phyloP scores from a whole-genome alignment of 2,329 filamentous ascomycete species.

The Botryotinia narcissicola region DNA sequence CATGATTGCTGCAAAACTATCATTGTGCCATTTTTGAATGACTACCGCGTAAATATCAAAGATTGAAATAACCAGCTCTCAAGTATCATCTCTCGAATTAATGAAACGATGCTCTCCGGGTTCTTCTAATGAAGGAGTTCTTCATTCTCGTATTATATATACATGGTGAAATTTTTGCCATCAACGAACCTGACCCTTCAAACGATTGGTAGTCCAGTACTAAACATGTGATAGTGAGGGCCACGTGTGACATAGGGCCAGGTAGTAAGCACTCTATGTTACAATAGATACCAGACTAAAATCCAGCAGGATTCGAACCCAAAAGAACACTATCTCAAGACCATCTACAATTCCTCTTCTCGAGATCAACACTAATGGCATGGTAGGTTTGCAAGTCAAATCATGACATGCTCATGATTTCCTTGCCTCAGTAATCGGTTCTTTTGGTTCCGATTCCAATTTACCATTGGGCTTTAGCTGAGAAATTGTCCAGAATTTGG shows the following conservation, averaged over 20 bases:
- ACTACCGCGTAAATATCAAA: not conserved
- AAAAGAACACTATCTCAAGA: not conserved
- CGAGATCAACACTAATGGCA: not conserved
- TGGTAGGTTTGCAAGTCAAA: not conserved
- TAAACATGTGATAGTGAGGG: not conserved
- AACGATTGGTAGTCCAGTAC: not conserved
- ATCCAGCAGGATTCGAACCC: not conserved
- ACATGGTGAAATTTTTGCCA: not conserved
- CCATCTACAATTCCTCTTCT: not conserved
- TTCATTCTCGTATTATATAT: not conserved
- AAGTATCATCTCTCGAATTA: not conserved
- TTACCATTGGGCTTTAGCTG: not conserved
- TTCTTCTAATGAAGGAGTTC: not conserved
- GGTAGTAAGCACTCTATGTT: not conserved
- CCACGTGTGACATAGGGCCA: not conserved
- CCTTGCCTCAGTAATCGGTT: not conserved
- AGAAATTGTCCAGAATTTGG: conserved; percentile 25
- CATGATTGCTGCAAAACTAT: not conserved
- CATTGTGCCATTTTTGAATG: not conserved
- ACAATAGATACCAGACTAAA: not conserved
- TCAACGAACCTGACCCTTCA: not conserved
- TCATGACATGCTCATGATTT: not conserved
- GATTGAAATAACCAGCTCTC: not conserved
- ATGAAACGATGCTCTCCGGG: not conserved
- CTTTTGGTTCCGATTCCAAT: not conserved